These are phyloP conservation scores for Psilocybe cubensis DNA, from an alignment of 768 basidiomycete species.

Conservation along the genomic window DNA sequence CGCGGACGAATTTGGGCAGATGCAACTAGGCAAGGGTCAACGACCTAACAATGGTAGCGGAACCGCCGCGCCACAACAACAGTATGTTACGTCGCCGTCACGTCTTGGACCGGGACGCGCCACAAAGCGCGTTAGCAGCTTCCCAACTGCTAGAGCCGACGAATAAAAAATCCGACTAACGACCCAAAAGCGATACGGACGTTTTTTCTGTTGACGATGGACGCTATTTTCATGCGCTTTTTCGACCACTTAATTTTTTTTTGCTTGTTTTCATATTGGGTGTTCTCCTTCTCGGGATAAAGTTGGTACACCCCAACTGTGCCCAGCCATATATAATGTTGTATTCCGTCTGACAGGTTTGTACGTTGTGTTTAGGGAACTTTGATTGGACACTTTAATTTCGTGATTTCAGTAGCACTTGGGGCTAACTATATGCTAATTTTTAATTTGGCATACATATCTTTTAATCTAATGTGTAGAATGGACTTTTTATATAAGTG, in stretches of 20 bases:
- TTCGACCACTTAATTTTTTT: not conserved
- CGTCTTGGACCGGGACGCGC: slow-evolving; percentile 11
- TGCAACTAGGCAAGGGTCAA: slow-evolving; percentile 29
- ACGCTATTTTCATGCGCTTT: not conserved
- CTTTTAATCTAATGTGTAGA: too few relatives aligned
- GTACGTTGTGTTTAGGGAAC: not conserved
- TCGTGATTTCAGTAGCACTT: not conserved
- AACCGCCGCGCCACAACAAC: too few relatives aligned
- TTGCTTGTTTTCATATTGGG: not conserved
- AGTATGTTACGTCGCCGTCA: slow-evolving; percentile 15
- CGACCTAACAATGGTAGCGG: slow-evolving; percentile 12
- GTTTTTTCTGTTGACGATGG: too few relatives aligned
- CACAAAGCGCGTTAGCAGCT: slow-evolving; percentile 21
- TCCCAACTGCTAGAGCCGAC: slow-evolving; percentile 2
- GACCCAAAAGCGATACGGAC: too few relatives aligned
- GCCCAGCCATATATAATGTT: not conserved
- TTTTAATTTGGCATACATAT: not conserved
- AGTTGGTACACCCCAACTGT: not conserved
- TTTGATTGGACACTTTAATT: not conserved
- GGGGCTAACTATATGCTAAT: not conserved
- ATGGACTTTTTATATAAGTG: too few relatives aligned
- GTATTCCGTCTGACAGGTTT: not conserved
- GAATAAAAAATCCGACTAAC: too few relatives aligned
- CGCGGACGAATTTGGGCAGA: slow-evolving; percentile 44
- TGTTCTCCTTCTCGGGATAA: not conserved